These are phyloP conservation scores for Gentiana dahurica DNA, from an alignment of 257 asterid species.

Conservation along the genomic window DNA sequence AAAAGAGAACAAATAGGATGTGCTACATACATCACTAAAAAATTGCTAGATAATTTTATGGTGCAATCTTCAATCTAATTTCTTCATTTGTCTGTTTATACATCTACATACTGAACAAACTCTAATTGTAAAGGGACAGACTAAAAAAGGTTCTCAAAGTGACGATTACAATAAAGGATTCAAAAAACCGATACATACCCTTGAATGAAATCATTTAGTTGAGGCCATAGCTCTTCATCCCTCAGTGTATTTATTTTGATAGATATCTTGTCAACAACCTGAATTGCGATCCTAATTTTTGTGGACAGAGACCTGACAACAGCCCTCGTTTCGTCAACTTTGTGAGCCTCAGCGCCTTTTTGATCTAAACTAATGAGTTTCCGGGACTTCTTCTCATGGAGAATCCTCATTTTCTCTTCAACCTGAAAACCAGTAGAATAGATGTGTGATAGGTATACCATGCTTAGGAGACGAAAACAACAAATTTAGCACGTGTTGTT, in stretches of 20 bases:
- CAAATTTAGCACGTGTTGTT: neutral
- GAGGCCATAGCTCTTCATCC: conserved; percentile 94
- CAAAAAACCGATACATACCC: conserved; percentile 41
- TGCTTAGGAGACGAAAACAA: neutral
- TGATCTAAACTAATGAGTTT: conserved; percentile 67
- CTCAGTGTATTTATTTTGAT: conserved; percentile 75
- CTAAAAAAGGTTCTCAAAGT: no score
- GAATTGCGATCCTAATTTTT: conserved; percentile 78
- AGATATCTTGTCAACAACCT: conserved; percentile 86
- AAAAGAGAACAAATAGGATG: no score
- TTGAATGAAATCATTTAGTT: conserved; percentile 64
- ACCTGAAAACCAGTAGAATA: conserved; percentile 31
- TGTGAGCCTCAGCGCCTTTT: conserved; percentile 79
- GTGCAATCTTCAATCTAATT: no score
- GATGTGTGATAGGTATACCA: neutral
- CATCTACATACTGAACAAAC: no score
- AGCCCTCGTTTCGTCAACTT: conserved; percentile 62
- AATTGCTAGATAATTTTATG: no score
- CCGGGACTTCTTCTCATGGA: conserved; percentile 54
- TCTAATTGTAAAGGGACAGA: no score
- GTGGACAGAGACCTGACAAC: conserved; percentile 77
- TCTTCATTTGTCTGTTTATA: no score
- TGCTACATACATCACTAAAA: no score
- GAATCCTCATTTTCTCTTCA: conserved; percentile 91
- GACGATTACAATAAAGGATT: neutral